Conservation (phyloP, 1,284 basidiomycete species). For the Cutaneotrichosporon cavernicola region DNA sequence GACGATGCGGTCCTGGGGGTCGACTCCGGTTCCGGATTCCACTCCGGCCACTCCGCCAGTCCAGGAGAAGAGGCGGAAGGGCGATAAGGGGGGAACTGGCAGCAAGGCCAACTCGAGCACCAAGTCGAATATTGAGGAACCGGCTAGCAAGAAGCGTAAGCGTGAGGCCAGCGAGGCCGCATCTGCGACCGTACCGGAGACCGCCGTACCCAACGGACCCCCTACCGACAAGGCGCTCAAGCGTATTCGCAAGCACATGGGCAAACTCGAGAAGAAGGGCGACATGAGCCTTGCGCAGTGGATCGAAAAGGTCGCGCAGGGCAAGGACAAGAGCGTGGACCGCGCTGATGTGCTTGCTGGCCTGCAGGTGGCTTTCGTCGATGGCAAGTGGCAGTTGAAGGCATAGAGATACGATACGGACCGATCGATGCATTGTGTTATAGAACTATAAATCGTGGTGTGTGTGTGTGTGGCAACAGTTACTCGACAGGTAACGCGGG, state of each 20-base stretch:
- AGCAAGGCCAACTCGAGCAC: conserved; percentile 45
- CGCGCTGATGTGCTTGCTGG: conserved; percentile 34
- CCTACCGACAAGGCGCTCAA: conserved; percentile 40
- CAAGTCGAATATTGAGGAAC: not conserved
- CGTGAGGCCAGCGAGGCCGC: conserved; percentile 23
- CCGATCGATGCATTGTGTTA: conserved; percentile 4
- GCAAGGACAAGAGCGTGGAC: conserved; percentile 37
- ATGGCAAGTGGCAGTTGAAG: conserved; percentile 39
- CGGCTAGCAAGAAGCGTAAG: conserved; percentile 44
- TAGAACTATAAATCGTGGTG: not conserved
- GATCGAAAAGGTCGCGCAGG: conserved; percentile 29
- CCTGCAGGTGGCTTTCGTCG: conserved; percentile 33
- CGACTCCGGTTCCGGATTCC: conserved; percentile 29
- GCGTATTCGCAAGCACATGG: conserved; percentile 41
- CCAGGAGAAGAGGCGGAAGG: conserved; percentile 42
- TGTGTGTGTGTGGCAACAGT: not conserved
- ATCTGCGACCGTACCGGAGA: not conserved
- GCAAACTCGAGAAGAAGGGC: conserved; percentile 32
- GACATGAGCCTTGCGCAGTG: conserved; percentile 22
- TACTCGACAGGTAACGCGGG: conserved; percentile 25
- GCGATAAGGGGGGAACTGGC: conserved; percentile 53
- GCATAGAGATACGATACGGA: conserved; percentile 11
- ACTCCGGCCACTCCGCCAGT: not conserved
- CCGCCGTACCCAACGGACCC: not conserved
- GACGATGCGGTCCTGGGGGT: conserved; percentile 51